Evolutionary conservation across 345 rosid species (phyloP), one percentile per base, ranked within the genome.

Genomic region (Linum usitatissimum): DNA sequence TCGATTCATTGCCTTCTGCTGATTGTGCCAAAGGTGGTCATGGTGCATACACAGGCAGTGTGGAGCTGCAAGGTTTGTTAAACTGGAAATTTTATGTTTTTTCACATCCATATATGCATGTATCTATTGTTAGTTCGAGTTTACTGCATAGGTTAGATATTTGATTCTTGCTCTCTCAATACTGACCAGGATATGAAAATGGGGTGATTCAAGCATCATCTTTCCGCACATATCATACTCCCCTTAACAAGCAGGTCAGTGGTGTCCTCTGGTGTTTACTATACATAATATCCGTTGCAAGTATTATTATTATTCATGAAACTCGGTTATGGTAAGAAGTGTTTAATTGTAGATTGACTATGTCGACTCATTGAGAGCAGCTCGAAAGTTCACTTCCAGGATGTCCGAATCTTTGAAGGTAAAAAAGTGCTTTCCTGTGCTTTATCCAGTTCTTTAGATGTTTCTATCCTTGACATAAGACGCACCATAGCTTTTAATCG

Each of bases 1-100:
- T 93, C 45, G 75, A 70, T 60, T 88, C 97, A 51, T 78, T 93
- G 72, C 99, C 99, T 53, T 93, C 99, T 36, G 88, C 90, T 59
- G 96, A 88, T 68, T 93, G 99, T 82, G 88, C 99, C 20, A 93
- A 93, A 82, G 99, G 95, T 53, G 99, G 99, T 62, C 96, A 82
- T 75, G 97, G 99, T 73, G 99, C 99, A 70, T 90, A 93, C 73
- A 80, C 90, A 38, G 80, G 60, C 79, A 90, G 99, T 75, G 90
- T 93, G 69, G 87, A 90, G 68, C 70, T 90, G 72, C 67, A 70
- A 81, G 99, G 99, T 93, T 68, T 62, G 77, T 68, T 28, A 54
- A 48, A 63, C 63, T 61, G 70, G 42, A 53, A 21, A 59, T 40
- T 45, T 23, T 23, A 23, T 23, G 1, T 23, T 23, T 23, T 23